Evolutionary conservation across 2,329 filamentous ascomycete species (phyloP).

Genomic region (Xylaria hypoxylon): DNA sequence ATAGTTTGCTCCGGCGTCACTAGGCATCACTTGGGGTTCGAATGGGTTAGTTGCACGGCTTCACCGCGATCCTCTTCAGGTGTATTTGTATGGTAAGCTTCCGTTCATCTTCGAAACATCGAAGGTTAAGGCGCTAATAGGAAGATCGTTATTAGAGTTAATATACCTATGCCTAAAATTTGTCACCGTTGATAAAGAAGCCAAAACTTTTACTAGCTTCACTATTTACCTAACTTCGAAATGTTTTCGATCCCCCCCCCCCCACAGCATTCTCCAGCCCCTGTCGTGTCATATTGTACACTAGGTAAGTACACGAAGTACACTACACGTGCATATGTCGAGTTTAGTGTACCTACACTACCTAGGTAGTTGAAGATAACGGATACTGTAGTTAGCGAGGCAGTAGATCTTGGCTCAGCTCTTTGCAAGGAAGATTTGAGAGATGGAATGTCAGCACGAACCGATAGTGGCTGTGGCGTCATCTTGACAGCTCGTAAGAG

Average conservation of each 20-base stretch:
- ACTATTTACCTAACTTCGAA: slow-evolving; percentile 12
- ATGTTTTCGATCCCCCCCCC: not conserved
- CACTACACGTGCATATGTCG: not conserved
- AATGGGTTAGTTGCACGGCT: slow-evolving; percentile 18
- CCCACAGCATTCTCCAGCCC: slow-evolving; percentile 9
- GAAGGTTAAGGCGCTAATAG: slow-evolving; percentile 21
- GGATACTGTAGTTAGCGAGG: slow-evolving; percentile 8
- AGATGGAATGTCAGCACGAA: slow-evolving; percentile 21
- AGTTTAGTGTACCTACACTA: too few species aligned
- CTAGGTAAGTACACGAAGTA: not conserved
- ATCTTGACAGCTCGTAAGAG: not conserved
- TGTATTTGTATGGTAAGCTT: slow-evolving; percentile 3
- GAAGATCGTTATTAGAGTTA: slow-evolving; percentile 29
- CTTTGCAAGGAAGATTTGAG: slow-evolving; percentile 8
- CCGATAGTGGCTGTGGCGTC: not conserved
- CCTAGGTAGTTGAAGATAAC: slow-evolving; percentile 1
- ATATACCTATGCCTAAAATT: slow-evolving; percentile 17
- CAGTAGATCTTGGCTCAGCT: slow-evolving; percentile 9
- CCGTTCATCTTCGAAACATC: slow-evolving; percentile 9
- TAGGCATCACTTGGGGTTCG: not conserved
- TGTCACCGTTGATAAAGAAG: slow-evolving; percentile 20
- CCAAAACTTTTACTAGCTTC: slow-evolving; percentile 11
- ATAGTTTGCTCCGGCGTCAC: slow-evolving; percentile 1
- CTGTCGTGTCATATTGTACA: not conserved
- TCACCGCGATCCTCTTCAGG: slow-evolving; percentile 31